phyloP scores from a whole-genome alignment of 352 stramenopile genomes.

The Thalassiosira ordinaria region DNA sequence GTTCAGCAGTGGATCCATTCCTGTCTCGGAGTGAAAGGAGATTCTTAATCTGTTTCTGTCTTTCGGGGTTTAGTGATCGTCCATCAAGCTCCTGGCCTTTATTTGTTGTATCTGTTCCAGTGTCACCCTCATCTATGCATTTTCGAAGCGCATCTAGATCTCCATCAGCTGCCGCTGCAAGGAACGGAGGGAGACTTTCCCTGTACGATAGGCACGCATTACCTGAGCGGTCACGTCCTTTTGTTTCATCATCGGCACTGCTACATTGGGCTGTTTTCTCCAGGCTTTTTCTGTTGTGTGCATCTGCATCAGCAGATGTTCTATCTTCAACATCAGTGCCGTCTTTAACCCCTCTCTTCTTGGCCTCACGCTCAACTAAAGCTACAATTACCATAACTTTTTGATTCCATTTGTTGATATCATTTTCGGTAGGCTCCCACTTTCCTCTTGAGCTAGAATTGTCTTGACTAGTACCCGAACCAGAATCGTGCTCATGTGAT shows the following conservation, averaged over 20 bases:
- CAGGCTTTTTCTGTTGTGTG: slow-evolving; percentile 10
- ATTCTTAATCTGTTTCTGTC: slow-evolving; percentile 31
- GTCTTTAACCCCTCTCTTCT: slow-evolving; percentile 12
- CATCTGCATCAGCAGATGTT: not conserved
- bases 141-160: slow-evolving; percentile 29
- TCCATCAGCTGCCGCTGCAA: slow-evolving; percentile 48
- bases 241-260: slow-evolving; percentile 4
- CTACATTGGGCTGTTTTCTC: not conserved
- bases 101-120: not conserved
- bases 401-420: slow-evolving; percentile 67
- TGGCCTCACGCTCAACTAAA: slow-evolving; percentile 53
- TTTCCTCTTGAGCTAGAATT: slow-evolving; percentile 14
- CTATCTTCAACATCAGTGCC: slow-evolving; percentile 2
- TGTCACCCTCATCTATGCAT: slow-evolving; percentile 21
- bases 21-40: slow-evolving; percentile 48
- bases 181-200: slow-evolving; percentile 59
- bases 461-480: slow-evolving; percentile 4
- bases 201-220: slow-evolving; percentile 63
- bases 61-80: slow-evolving; percentile 11
- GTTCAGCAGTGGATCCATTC: slow-evolving; percentile 56
- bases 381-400: slow-evolving; percentile 67
- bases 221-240: slow-evolving; percentile 51
- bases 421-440: slow-evolving; percentile 61
- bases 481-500: slow-evolving; percentile 3
- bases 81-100: not conserved